Evolutionary conservation across 2,329 filamentous ascomycete genomes (phyloP).

Genomic region (Aspergillus luchuensis): DNA sequence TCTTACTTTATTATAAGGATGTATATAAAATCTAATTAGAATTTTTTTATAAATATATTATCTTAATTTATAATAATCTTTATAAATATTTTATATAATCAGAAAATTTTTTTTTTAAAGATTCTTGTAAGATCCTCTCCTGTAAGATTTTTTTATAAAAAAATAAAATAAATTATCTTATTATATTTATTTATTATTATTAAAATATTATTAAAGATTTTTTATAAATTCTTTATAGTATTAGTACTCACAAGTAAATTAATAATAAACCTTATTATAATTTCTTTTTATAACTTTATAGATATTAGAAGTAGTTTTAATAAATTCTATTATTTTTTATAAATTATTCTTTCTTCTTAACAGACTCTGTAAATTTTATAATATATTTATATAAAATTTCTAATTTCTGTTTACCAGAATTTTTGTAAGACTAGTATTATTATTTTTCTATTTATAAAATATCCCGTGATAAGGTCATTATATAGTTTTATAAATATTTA

Average conservation of each 20-base stretch:
- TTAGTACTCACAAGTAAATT: background rate
- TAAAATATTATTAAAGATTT: background rate
- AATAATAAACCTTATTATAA: background rate
- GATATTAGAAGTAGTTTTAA: background rate
- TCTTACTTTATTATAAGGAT: background rate
- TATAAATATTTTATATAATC: background rate
- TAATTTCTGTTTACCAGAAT: background rate
- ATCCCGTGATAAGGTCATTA: background rate
- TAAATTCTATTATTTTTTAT: background rate
- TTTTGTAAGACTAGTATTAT: background rate
- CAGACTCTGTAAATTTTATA: background rate
- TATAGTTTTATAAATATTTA: background rate
- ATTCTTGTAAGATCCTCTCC: background rate
- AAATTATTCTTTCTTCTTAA: background rate
- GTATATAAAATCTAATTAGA: background rate
- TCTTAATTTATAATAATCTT: background rate
- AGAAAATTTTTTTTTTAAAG: background rate
- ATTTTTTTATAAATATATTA: background rate
- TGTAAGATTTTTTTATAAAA: background rate
- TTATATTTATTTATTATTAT: background rate
- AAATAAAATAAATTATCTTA: constrained; percentile 3
- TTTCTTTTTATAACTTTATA: background rate
- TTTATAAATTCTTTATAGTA: background rate
- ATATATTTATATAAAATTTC: background rate
- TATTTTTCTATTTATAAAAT: background rate